Evolutionary conservation across 805 yeast species (phyloP), one percentile per base, ranked within the genome.

Genomic region (Ogataea kodamae): DNA sequence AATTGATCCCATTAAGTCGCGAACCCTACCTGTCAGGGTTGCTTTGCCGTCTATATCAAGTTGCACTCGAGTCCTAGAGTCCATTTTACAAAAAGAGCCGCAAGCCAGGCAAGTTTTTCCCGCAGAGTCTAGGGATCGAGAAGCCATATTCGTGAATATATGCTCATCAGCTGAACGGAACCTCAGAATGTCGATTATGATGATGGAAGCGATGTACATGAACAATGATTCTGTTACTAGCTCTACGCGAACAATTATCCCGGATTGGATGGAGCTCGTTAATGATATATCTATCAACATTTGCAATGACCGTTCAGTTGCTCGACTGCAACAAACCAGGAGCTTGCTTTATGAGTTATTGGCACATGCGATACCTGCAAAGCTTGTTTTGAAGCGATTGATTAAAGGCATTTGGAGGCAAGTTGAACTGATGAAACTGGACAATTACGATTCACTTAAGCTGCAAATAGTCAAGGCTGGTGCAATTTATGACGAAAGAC

Each of bases 281-380:
- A 63, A 64, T 28, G 74, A 71, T 40, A 64, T 89, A 46, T 82
- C 94, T 1, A 62, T 56, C 5, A 69, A 74, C 9, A 75, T 88
- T 24, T 58, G 68, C 25, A 67, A 68, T 33, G 81, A 76, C 26
- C 72, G 86, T 45, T 70, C 79, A 1, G 95, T 88, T 14, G 66
- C 78, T 11, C 67, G 67, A 22, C 56, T 74, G 39, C 74, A 75
- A 22, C 73, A 78, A 53, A 63, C 81, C 48, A 69, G 94, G 67
- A 64, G 82, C 20, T 66, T 76, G 16, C 62, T 90, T 30, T 84
- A 92, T 59, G 97, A 92, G 55, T 64, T 92, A 21, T 60, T 92
- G 20, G 78, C 96, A 0, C 98, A 92, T 59, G 89, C 97, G 48
- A 90, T 92, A 23, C 97, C 98, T 0, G 81, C 97, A 3, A 72